These are phyloP conservation scores for Chrysosporium keratinophilum DNA, from an alignment of 2,329 filamentous ascomycete species.

Conservation along the genomic window DNA sequence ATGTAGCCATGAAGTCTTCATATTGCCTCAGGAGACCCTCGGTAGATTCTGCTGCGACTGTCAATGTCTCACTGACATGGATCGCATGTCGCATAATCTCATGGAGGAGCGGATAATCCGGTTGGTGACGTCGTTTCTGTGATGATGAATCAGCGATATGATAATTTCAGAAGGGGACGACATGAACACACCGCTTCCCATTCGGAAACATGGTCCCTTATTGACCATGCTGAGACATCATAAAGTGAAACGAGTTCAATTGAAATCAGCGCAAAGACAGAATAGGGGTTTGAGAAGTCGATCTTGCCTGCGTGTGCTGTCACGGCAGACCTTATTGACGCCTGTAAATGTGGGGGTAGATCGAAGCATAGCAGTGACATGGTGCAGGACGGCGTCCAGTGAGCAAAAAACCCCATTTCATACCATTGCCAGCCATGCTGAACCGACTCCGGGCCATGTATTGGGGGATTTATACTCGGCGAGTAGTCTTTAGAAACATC, in stretches of 20 bases:
- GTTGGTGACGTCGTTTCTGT: neutral
- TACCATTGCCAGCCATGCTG: neutral
- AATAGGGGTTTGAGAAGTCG: neutral
- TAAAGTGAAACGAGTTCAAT: neutral
- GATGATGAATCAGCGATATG: neutral
- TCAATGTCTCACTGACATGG: neutral
- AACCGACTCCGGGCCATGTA: neutral
- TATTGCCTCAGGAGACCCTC: no score
- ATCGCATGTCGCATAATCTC: neutral
- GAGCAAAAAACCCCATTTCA: neutral
- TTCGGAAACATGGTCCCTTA: neutral
- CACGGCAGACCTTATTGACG: neutral
- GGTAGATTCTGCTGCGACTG: constrained; percentile 1
- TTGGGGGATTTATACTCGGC: neutral
- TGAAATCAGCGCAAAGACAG: neutral
- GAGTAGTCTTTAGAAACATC: neutral
- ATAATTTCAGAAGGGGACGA: neutral
- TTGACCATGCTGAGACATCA: neutral
- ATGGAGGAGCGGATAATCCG: neutral
- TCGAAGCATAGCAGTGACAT: neutral
- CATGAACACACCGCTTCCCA: neutral
- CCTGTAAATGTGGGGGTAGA: neutral
- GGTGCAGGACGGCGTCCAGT: neutral
- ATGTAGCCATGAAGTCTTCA: no score
- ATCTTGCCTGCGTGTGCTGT: neutral